Conservation (phyloP, 805 yeast genomes). For the Candida nitratophila region DNA sequence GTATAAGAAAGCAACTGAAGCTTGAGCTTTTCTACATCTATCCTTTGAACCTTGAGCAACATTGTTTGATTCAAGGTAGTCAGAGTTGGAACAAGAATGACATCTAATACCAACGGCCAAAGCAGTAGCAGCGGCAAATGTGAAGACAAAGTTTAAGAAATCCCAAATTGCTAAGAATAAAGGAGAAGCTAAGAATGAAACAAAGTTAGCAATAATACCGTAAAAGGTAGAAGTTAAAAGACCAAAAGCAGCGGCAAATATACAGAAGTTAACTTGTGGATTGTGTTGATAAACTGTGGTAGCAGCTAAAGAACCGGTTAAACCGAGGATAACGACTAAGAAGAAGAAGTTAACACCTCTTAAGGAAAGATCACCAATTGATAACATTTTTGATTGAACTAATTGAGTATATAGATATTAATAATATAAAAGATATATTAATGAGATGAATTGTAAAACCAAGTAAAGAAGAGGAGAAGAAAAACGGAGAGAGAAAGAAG, state of each 20-base stretch:
- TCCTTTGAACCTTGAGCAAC: constrained; percentile 69
- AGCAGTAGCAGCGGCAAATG: constrained; percentile 92
- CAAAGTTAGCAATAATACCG: constrained; percentile 70
- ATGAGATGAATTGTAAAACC: background rate
- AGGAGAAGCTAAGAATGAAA: constrained; percentile 84
- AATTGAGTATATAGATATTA: background rate
- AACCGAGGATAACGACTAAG: constrained; percentile 74
- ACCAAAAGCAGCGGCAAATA: constrained; percentile 86
- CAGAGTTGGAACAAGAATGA: constrained; percentile 74
- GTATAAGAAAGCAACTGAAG: constrained; percentile 74
- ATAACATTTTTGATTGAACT: constrained; percentile 31
- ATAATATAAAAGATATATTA: constrained; percentile 2
- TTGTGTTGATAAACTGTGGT: constrained; percentile 41
- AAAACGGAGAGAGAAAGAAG: background rate
- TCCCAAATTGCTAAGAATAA: constrained; percentile 66
- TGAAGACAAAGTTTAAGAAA: constrained; percentile 83
- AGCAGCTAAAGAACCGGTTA: constrained; percentile 82
- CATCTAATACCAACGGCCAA: constrained; percentile 83
- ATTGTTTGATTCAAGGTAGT: constrained; percentile 57
- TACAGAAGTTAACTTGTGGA: constrained; percentile 83
- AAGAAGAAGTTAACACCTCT: constrained; percentile 72
- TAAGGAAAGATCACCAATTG: constrained; percentile 67
- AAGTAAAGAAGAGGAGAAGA: background rate
- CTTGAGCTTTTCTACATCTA: constrained; percentile 96
- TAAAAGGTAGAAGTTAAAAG: constrained; percentile 73